Conservation (phyloP, 2,329 filamentous ascomycete genomes). For the Cladosporium sp. region DNA sequence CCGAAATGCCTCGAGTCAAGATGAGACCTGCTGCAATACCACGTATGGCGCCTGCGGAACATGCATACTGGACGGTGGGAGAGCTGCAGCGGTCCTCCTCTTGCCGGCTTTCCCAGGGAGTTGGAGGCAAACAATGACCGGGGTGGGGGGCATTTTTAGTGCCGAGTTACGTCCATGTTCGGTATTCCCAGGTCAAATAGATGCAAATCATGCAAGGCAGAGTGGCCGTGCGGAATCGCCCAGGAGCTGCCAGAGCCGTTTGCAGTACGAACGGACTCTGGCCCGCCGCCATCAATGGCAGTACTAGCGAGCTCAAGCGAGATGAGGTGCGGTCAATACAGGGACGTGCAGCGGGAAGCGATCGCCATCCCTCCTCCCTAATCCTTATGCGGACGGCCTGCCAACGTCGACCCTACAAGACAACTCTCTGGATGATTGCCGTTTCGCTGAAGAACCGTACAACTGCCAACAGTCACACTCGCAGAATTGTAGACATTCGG, state of each 20-base stretch:
- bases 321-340: not conserved
- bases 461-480: conserved; percentile 3
- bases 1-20: not conserved
- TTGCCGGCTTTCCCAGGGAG: too few species aligned
- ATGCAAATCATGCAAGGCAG: not conserved
- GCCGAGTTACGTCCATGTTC: not conserved
- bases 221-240: not conserved
- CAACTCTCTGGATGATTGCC: not conserved
- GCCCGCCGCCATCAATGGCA: not conserved
- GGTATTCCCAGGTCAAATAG: not conserved
- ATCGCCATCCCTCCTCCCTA: not conserved
- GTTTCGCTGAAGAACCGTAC: conserved; percentile 12
- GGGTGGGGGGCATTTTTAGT: conserved; percentile 1
- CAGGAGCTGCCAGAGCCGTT: not conserved
- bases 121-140: too few species aligned
- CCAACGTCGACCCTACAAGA: not conserved
- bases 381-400: not conserved
- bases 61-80: conserved; percentile 8
- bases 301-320: conserved; percentile 1
- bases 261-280: too few species aligned
- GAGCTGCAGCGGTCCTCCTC: conserved; percentile 5
- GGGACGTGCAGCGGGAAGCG: not conserved
- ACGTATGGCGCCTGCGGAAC: not conserved
- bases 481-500: not conserved
- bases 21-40: conserved; percentile 9